Base-by-base conservation (phyloP, 2,329 filamentous ascomycete species). In the Balansia obtecta region DNA sequence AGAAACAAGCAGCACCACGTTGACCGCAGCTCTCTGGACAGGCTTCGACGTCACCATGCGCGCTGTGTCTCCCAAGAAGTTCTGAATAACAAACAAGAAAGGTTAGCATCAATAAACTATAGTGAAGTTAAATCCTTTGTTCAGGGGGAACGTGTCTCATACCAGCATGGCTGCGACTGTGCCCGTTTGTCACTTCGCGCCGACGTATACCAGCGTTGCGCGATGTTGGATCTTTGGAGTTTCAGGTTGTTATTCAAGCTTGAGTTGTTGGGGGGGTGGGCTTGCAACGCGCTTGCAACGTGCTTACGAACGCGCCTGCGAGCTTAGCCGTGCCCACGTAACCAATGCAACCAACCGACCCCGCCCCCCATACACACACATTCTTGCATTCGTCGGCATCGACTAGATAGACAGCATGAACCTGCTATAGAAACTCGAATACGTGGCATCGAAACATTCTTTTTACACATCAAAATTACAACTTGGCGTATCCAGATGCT, bases 1-100 rank as follows among this genome's bases (percentile, higher is more conserved):
- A 11, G 64, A 63, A 5, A 67, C 57, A 18, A 78, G 65, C 18
- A 80, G 64, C 15, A 68, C 60, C 2, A 69, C 66, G 53, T 73
- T 73, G 42, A 80, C 61, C 50, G 75, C 66, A 1, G 68, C 69
- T 53, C 73, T 69, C 58, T 74, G 72, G n/a, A 73, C 71, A 9
- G 69, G 65, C 55, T 72, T 72, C 51, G 77, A 79, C 39, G 75
- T 77, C 16, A 69, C 65, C 30, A 65, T 64, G 52, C 65, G 63
- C 32, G 58, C 61, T 11, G 65, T 63, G 50, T 68, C 65, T 52
- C 64, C 60, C 22, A 69, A 49, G n/a, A 61, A 59, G 48, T 69
- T 65, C 66, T 27, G 27, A 27, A 27, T 68, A 50, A 3, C 22
- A 6, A 5, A 27, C 5, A 27, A 27, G 27, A 27, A 12, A n/a